phyloP scores from a whole-genome alignment of 2,329 filamentous ascomycete species.

The Leptographium radiaticola region DNA sequence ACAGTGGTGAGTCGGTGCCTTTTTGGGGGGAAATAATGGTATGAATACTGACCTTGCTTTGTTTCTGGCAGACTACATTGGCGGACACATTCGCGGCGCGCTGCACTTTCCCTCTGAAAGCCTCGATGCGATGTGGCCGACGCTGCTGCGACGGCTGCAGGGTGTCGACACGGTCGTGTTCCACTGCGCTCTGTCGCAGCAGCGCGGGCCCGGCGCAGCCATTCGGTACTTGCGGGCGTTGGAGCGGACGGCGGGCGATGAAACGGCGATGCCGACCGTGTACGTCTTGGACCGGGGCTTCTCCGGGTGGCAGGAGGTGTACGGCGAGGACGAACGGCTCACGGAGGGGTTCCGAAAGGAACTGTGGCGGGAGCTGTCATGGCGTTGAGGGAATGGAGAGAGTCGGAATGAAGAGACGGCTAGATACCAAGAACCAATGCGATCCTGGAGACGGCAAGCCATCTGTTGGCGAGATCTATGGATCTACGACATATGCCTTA shows the following conservation, averaged over 20 bases:
- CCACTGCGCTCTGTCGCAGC: slow-evolving; percentile 85
- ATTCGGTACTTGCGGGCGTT: slow-evolving; percentile 64
- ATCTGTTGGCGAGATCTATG: too few relatives aligned
- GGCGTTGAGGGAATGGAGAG: neutral
- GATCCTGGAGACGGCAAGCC: too few relatives aligned
- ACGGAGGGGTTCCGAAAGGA: slow-evolving; percentile 79
- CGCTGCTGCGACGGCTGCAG: slow-evolving; percentile 64
- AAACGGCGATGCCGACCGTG: slow-evolving; percentile 35
- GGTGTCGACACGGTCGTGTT: slow-evolving; percentile 80
- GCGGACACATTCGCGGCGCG: slow-evolving; percentile 73
- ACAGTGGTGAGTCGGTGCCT: slow-evolving; percentile 45
- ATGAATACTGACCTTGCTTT: neutral
- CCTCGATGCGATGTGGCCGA: slow-evolving; percentile 66
- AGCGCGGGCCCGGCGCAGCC: slow-evolving; percentile 76
- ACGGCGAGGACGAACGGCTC: slow-evolving; percentile 63
- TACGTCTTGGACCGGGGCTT: slow-evolving; percentile 78
- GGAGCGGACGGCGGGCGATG: slow-evolving; percentile 14
- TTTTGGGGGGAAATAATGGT: too few relatives aligned
- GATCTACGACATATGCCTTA: too few relatives aligned
- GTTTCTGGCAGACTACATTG: slow-evolving; percentile 59
- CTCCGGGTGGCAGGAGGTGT: slow-evolving; percentile 74
- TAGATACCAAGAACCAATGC: neutral
- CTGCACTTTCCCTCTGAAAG: slow-evolving; percentile 61
- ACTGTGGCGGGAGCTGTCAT: slow-evolving; percentile 46
- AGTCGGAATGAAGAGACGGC: neutral